Evolutionary conservation across 1,139 yeast species (phyloP), one percentile per base, ranked within the genome.

Genomic region (Pichia sp.): DNA sequence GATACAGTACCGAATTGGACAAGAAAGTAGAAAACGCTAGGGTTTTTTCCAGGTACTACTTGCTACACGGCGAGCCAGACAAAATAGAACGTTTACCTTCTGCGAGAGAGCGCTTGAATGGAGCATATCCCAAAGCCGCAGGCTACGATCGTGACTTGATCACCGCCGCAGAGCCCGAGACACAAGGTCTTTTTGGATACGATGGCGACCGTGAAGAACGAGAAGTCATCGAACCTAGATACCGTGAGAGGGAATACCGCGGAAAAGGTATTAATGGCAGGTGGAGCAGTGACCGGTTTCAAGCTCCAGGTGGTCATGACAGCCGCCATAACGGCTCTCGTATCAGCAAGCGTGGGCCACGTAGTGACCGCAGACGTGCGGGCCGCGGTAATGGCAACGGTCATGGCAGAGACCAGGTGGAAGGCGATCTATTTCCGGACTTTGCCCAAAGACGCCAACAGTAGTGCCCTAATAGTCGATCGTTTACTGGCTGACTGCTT

Each of bases 1-100:
- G 92, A 58, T 81, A 76, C 61, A 76, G 88, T 5, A 73, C 77
- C 46, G 74, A 71, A 52, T 71, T 78, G 8, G 92, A 87, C 67
- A 73, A 74, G 51, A 85, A 86, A 61, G 79, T 79, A 47, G 75
- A 75, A 58, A 79, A 81, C 59, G 85, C 92, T 5, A 72, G 81
- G 30, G 78, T 74, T 15, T 78, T 77, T 56, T 84, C 90, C 31
- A 70, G 89, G 45, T 87, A 85, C 67, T 87, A 87, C 68, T 72
- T 85, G 57, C 66, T 85, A 19, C 85, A 87, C 63, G 95, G 95
- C 2, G 93, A 85, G 63, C 95, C 95, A 0, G 82, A 81, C 50
- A 48, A 54, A 11, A 41, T 47, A 7, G 64, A 63, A 47, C 59
- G 70, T 51, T 34, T 57, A 19, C 58, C 59, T n/a, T 42, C 52